Evolutionary conservation across 495 filamentous ascomycete genomes (phyloP), one percentile per base, ranked within the genome.

Genomic region (Aspergillus panamensis): DNA sequence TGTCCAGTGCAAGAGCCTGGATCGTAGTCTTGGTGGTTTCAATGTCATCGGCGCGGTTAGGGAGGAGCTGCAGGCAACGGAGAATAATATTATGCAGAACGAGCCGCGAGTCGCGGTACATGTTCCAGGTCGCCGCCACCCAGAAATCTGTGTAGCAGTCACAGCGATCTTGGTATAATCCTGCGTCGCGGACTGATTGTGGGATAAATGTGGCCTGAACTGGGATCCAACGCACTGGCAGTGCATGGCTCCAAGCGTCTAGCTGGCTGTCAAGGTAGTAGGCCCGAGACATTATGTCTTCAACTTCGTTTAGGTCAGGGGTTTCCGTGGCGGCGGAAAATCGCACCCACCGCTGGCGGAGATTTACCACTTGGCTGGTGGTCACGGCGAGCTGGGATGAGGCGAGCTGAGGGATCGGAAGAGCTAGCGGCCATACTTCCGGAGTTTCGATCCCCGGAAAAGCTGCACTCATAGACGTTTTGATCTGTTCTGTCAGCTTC

Each of bases 91-190:
- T 78, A 53, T 82, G 81, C 3, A 82, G 66, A 10, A 82, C 72
- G 25, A 86, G 76, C 12, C 81, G 76, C 1, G 79, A 79, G 62
- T 81, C 82, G 30, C 86, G 82, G 66, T 83, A 86, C 39, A 77
- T 77, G 54, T 86, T 89, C 84, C 84, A 87, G 16, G 82, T 79
- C 13, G 77, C 70, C 0, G 81, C 79, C 9, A 82, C 77, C 80
- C 82, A 87, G 49, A 84, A 72, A 59, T 85, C 78, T 2, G 67
- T 55, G 64, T 88, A 89, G 54, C 77, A 67, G 65, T 88, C 85
- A 59, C 82, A 84, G 31, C 74, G 73, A 51, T 77, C 75, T 9
- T 76, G 73, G 61, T 82, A 87, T 16, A 73, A 50, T 3, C 70
- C 70, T 1, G 69, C 66, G 4, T 68, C 54, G 8, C 64, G 71